A percentile compares a stretch with the other conserved stretches of the same genome.
These are phyloP conservation scores for Magnusiomyces tetraspermus DNA, from an alignment of 1,139 yeast genomes.

Conservation along the genomic window DNA sequence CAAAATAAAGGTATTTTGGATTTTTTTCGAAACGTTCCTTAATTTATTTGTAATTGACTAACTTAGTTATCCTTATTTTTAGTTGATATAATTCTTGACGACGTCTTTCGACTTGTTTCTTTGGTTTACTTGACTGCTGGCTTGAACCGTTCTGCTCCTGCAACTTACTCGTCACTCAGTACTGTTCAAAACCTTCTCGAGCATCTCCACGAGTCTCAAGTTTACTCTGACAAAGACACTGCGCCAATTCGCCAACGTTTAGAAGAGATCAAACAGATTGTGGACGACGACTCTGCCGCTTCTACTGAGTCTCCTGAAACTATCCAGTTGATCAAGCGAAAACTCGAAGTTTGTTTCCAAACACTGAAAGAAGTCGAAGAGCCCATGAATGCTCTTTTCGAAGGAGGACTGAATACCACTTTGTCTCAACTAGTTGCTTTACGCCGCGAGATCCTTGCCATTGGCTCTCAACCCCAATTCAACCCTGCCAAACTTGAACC, in stretches of 20 bases:
- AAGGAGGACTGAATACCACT: conserved; percentile 29
- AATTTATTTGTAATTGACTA: too few species aligned
- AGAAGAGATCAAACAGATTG: conserved; percentile 55
- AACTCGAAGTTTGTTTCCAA: conserved; percentile 25
- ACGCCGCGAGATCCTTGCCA: conserved; percentile 44
- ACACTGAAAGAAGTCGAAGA: conserved; percentile 22
- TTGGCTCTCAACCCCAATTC: conserved; percentile 38
- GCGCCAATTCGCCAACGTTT: conserved; percentile 64
- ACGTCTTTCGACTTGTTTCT: conserved; percentile 76
- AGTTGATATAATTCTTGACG: conserved; percentile 73
- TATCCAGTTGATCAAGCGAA: conserved; percentile 24
- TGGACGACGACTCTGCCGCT: conserved; percentile 29
- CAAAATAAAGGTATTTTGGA: conserved; percentile 11
- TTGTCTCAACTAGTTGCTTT: conserved; percentile 37
- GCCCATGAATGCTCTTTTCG: conserved; percentile 21
- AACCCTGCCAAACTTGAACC: conserved; percentile 29
- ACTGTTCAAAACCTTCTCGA: conserved; percentile 75
- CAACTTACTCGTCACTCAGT: conserved; percentile 79
- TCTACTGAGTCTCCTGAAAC: conserved; percentile 26
- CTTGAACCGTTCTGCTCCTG: conserved; percentile 79
- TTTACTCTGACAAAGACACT: conserved; percentile 75
- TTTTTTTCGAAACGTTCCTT: too few species aligned
- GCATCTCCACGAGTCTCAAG: conserved; percentile 71
- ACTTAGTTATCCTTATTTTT: background rate
- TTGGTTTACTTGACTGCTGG: conserved; percentile 88